A percentile compares a stretch with the other conserved stretches of the same genome.
Conservation (phyloP, 345 rosid species). For the Euphorbia lathyris region DNA sequence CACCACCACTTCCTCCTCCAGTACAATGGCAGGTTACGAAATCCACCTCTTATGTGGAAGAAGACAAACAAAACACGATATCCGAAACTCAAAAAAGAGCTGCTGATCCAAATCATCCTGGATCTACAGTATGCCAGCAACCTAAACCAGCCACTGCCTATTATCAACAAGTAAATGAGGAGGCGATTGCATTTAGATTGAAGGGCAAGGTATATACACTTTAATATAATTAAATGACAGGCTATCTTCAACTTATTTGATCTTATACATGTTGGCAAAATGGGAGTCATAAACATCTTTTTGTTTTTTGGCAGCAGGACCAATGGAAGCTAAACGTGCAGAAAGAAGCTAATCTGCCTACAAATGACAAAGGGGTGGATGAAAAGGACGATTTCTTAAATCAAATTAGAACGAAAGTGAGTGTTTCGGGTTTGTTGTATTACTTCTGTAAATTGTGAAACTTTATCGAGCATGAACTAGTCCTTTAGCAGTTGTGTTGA, state of each 20-base stretch:
- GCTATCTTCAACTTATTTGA: not conserved
- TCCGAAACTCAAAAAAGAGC: conserved; percentile 32
- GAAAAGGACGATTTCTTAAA: conserved; percentile 75
- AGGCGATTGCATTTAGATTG: conserved; percentile 27
- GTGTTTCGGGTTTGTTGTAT: conserved; percentile 15
- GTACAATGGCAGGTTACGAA: conserved; percentile 59
- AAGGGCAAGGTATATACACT: conserved; percentile 46
- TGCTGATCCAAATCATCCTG: conserved; percentile 33
- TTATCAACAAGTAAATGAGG: conserved; percentile 35
- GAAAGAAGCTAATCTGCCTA: conserved; percentile 39
- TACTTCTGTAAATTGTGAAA: too few species aligned
- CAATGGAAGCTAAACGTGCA: conserved; percentile 40
- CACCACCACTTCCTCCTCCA: conserved; percentile 80
- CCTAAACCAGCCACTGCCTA: conserved; percentile 31
- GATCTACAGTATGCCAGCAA: conserved; percentile 32
- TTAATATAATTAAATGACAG: not conserved
- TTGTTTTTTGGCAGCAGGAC: conserved; percentile 33
- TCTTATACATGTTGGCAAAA: not conserved
- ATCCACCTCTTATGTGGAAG: conserved; percentile 29
- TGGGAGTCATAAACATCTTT: conserved; percentile 15
- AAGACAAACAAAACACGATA: conserved; percentile 33
- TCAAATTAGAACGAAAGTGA: conserved; percentile 84
- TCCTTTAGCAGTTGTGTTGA: not conserved
- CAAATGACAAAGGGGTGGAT: conserved; percentile 38
- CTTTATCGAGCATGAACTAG: too few species aligned